phyloP scores from a whole-genome alignment of 2,329 filamentous ascomycete species.

The Phialemoniopsis sp. region DNA sequence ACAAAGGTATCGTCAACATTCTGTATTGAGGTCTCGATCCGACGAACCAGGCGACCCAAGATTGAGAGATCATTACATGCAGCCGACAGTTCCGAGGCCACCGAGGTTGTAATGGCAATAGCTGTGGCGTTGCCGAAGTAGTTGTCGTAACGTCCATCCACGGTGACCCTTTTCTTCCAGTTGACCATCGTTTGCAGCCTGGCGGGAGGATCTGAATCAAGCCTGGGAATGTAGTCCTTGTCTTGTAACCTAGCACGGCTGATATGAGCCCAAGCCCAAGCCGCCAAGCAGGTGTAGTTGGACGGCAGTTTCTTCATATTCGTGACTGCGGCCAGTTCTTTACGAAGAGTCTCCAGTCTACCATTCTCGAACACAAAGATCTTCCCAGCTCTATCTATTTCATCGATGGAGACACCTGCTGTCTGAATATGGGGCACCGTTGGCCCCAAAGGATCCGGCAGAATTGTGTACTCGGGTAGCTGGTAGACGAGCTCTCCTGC shows the following conservation, averaged over 20 bases:
- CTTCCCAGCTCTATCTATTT: slow-evolving; percentile 30
- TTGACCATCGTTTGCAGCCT: slow-evolving; percentile 35
- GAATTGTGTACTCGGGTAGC: slow-evolving; percentile 32
- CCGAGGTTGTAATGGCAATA: slow-evolving; percentile 24
- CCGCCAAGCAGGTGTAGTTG: slow-evolving; percentile 33
- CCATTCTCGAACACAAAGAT: slow-evolving; percentile 33
- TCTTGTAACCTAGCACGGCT: slow-evolving; percentile 23
- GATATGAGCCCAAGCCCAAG: slow-evolving; percentile 33
- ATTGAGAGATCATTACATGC: too few species aligned
- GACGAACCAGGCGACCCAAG: too few species aligned
- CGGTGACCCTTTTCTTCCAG: slow-evolving; percentile 27
- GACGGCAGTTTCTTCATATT: slow-evolving; percentile 19
- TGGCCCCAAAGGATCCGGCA: slow-evolving; percentile 26
- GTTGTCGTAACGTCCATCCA: slow-evolving; percentile 6
- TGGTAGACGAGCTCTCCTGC: slow-evolving; percentile 19
- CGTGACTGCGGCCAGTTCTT: slow-evolving; percentile 14
- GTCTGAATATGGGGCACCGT: slow-evolving; percentile 24
- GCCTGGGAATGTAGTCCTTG: slow-evolving; percentile 1
- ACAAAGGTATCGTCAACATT: slow-evolving; percentile 36
- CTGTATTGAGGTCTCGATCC: too few species aligned
- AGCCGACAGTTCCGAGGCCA: slow-evolving; percentile 5
- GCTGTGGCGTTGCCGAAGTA: slow-evolving; percentile 38
- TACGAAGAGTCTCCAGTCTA: slow-evolving; percentile 23
- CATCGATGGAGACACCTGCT: slow-evolving; percentile 17
- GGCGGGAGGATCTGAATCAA: slow-evolving; percentile 8